A percentile compares a stretch with the other conserved stretches of the same genome.
phyloP scores from a whole-genome alignment of 257 asterid genomes.

The Thymus mandschuricus region DNA sequence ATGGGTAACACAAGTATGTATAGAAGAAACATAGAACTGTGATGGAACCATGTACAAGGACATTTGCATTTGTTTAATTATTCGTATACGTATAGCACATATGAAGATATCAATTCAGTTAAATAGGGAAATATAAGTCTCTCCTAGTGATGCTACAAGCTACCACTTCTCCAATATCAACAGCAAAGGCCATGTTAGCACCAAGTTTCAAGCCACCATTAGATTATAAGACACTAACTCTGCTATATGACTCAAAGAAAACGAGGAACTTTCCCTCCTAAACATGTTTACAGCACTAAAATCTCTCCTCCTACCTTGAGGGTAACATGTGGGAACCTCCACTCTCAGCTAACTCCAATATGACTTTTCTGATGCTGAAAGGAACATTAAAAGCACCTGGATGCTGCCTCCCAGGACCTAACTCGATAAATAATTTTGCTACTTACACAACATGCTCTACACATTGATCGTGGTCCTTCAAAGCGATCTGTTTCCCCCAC shows the following conservation, averaged over 20 bases:
- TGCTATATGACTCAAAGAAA: not conserved
- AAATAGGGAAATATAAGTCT: not conserved
- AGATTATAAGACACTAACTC: not conserved
- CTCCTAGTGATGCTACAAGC: slow-evolving; percentile 13
- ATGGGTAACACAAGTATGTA: not conserved
- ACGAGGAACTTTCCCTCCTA: slow-evolving; percentile 9
- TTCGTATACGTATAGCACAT: not conserved
- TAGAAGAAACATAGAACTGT: slow-evolving; percentile 1
- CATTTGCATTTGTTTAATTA: not conserved
- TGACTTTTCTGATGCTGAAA: too few relatives aligned
- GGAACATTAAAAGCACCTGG: too few relatives aligned
- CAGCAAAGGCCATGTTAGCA: not conserved
- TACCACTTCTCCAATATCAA: not conserved
- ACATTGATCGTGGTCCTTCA: too few relatives aligned
- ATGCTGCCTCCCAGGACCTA: too few relatives aligned
- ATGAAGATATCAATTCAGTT: not conserved
- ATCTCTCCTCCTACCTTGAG: slow-evolving; percentile 11
- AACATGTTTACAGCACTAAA: slow-evolving; percentile 37
- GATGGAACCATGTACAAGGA: not conserved
- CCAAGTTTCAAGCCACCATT: slow-evolving; percentile 17
- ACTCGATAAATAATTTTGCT: too few relatives aligned
- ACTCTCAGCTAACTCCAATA: slow-evolving; percentile 22
- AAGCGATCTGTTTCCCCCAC: too few relatives aligned
- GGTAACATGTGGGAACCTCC: slow-evolving; percentile 29
- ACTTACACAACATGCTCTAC: too few relatives aligned